These are phyloP conservation scores for Lactuca saligna DNA, from an alignment of 129 eudicot genomes.

Conservation along the genomic window DNA sequence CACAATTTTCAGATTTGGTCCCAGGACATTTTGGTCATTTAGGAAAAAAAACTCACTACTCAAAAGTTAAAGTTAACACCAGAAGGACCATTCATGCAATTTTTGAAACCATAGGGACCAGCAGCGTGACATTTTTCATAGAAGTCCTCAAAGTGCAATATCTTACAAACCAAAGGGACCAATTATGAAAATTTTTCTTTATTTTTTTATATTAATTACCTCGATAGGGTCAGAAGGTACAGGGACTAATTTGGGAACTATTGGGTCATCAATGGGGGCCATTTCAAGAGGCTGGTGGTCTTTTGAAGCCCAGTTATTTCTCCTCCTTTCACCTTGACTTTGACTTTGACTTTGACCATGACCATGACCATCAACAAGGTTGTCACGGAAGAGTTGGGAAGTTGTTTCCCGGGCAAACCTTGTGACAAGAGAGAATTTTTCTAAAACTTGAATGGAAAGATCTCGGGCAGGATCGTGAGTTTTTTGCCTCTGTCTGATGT, in stretches of 20 bases:
- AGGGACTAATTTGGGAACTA: constrained; percentile 47
- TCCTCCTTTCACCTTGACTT: constrained; percentile 37
- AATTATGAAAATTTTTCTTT: too few species aligned
- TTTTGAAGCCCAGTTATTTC: constrained; percentile 46
- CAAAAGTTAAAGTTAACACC: too few species aligned
- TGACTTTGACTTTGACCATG: constrained; percentile 15
- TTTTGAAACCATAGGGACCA: too few species aligned
- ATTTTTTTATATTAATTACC: constrained; percentile 36
- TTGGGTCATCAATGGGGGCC: constrained; percentile 32
- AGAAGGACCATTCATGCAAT: too few species aligned
- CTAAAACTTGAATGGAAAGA: constrained; percentile 83
- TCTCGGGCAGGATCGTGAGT: constrained; percentile 83
- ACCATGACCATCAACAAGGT: constrained; percentile 56
- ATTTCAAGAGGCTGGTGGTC: constrained; percentile 28
- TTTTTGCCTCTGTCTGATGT: constrained; percentile 68
- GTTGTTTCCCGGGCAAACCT: constrained; percentile 98
- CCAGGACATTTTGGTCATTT: too few species aligned
- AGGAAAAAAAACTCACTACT: too few species aligned
- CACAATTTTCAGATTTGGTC: too few species aligned
- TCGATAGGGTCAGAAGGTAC: constrained; percentile 80
- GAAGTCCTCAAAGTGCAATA: too few species aligned
- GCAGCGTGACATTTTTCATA: too few species aligned
- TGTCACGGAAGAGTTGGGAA: constrained; percentile 84
- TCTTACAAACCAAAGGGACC: too few species aligned
- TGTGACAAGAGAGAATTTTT: constrained; percentile 93